Conservation (phyloP, 306 rosid genomes). For the Trichosanthes truncata region DNA sequence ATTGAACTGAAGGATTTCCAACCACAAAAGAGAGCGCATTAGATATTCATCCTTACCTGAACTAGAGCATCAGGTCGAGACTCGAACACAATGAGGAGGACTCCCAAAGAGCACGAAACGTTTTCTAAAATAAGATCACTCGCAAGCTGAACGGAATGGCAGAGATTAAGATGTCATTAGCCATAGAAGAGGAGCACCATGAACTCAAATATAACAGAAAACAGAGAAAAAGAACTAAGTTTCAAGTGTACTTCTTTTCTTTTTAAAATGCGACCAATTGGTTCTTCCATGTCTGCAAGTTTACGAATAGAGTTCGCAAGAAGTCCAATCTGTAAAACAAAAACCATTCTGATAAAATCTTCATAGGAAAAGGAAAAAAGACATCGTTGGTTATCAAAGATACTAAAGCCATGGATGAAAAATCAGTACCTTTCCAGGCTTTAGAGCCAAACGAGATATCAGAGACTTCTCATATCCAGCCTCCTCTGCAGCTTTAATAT, state of each 20-base stretch:
- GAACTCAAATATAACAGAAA: slow-evolving; percentile 1
- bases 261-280: slow-evolving; percentile 58
- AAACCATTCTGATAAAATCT: neutral
- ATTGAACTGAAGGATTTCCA: neutral
- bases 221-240: neutral
- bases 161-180: slow-evolving; percentile 14
- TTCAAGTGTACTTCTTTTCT: slow-evolving; percentile 51
- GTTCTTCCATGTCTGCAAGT: slow-evolving; percentile 81
- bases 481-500: slow-evolving; percentile 51
- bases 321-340: slow-evolving; percentile 38
- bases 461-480: slow-evolving; percentile 60
- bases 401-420: neutral
- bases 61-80: slow-evolving; percentile 98
- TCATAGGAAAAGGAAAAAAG: neutral
- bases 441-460: slow-evolving; percentile 63
- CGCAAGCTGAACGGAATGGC: slow-evolving; percentile 45
- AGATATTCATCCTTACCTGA: slow-evolving; percentile 43
- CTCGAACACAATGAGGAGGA: slow-evolving; percentile 70
- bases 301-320: slow-evolving; percentile 67
- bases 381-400: neutral
- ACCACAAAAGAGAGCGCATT: slow-evolving; percentile 1
- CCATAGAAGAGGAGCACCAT: neutral
- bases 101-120: slow-evolving; percentile 69
- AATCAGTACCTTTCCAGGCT: slow-evolving; percentile 50
- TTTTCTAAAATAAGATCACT: slow-evolving; percentile 70